Base-by-base conservation (phyloP, 2,329 filamentous ascomycete genomes). In the Cadophora malorum region DNA sequence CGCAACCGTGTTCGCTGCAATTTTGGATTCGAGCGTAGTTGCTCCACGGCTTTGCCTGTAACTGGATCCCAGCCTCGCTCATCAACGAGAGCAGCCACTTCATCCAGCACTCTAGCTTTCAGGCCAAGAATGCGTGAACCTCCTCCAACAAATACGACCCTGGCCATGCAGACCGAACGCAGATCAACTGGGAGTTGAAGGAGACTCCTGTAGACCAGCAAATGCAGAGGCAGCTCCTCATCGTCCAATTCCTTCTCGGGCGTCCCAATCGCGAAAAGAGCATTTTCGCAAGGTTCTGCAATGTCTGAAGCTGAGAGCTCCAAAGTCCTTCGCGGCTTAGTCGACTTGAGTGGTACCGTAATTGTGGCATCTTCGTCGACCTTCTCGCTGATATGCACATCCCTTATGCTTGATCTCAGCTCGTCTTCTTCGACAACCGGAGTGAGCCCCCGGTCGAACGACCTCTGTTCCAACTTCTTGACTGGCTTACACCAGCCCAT, bases 121-220 rank as follows among this genome's bases (percentile, higher is more conserved):
- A 99, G 81, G 0, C 96, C 96, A 0, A 94, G 86, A 9, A 97
- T 88, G 31, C 86, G 86, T 6, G 93, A 89, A 59, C 91, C 91
- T 1, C 93, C 93, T 38, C 96, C 96, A 0, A 90, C 91, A 75
- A 99, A 91, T 19, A 97, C 83, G 56, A 98, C 91, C 49, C 95
- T 91, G 0, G 94, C 90, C 89, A 97, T 96, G 79, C 95, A 97
- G 4, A 90, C 81, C 0, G 91, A 90, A 28, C 96, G 89, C 4
- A 94, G 89, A 78, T 99, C 96, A 4, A 95, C 81, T 0, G 94
- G 92, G 0, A 97, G 83, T 8, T 88, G 84, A 0, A 96, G 83
- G 1, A 99, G 85, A 47, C 89, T 86, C 64, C 87, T 86, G 79
- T 97, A 96, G 2, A 96, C 83, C 9, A 98, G 84, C 14, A 89